phyloP scores from a whole-genome alignment of 2,329 filamentous ascomycete genomes.

The Xylariaceae sp. region DNA sequence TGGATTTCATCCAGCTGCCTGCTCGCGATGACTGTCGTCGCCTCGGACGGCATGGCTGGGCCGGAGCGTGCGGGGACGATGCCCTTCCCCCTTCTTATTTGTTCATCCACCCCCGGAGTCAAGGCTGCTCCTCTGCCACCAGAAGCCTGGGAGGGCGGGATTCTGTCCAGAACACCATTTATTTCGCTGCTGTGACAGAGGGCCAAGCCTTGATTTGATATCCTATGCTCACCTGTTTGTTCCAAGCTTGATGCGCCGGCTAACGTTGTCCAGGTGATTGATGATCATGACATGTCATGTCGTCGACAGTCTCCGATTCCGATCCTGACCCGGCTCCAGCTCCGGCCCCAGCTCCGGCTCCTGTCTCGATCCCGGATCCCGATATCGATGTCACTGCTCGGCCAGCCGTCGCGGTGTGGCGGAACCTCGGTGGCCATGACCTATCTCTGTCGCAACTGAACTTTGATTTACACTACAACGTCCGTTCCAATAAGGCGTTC shows the following conservation, averaged over 20 bases:
- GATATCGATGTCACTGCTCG: conserved; percentile 19
- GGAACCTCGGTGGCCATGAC: conserved; percentile 5
- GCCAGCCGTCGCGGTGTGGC: conserved; percentile 16
- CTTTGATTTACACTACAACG: conserved; percentile 20
- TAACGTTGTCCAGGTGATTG: conserved; percentile 9
- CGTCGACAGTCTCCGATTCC: conserved; percentile 19
- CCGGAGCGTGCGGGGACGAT: conserved; percentile 23
- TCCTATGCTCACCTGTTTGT: neutral
- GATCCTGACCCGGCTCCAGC: conserved; percentile 5
- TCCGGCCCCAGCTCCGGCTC: neutral
- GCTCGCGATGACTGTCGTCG: conserved; percentile 19
- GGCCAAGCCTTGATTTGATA: conserved; percentile 2
- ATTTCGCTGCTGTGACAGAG: conserved; percentile 9
- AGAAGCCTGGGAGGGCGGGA: conserved; percentile 28
- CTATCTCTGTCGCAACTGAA: conserved; percentile 9
- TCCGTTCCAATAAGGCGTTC: conserved; percentile 18
- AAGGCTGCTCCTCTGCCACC: conserved; percentile 24
- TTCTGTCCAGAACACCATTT: conserved; percentile 2
- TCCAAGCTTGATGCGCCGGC: neutral
- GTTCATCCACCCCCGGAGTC: conserved; percentile 9
- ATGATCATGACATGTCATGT: conserved; percentile 7
- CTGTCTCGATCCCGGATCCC: neutral
- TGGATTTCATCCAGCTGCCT: conserved; percentile 15
- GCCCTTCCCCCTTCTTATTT: conserved; percentile 4
- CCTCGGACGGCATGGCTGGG: conserved; percentile 24